Conservation (phyloP, 1,284 basidiomycete genomes). For the Sporisorium iseilematis-ciliati region DNA sequence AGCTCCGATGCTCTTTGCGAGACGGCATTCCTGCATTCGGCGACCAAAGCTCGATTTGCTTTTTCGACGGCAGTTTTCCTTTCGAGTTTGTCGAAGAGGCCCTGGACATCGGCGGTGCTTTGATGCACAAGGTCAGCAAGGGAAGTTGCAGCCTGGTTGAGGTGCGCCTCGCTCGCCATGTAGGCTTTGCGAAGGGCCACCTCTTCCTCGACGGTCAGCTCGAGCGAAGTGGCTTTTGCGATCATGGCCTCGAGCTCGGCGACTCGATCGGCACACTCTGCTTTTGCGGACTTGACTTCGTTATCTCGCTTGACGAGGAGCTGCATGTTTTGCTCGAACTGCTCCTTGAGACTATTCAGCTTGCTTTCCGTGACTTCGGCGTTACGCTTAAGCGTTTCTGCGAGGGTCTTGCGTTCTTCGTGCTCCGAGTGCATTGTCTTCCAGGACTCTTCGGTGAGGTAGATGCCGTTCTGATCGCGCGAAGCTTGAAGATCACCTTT, state of each 20-base stretch:
- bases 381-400: conserved; percentile 57
- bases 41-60: conserved; percentile 78
- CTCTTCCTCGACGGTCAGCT: conserved; percentile 70
- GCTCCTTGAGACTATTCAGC: conserved; percentile 64
- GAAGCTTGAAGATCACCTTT: conserved; percentile 83
- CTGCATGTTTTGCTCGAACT: conserved; percentile 68
- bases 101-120: conserved; percentile 79
- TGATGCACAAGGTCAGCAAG: conserved; percentile 79
- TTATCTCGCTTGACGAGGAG: conserved; percentile 63
- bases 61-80: conserved; percentile 79
- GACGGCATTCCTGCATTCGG: conserved; percentile 76
- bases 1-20: conserved; percentile 74
- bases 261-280: conserved; percentile 48
- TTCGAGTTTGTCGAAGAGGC: conserved; percentile 84
- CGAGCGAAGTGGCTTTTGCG: conserved; percentile 40
- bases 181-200: conserved; percentile 78
- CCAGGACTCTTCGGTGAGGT: conserved; percentile 61
- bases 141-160: conserved; percentile 79
- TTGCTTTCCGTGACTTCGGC: conserved; percentile 65
- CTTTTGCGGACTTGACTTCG: conserved; percentile 52
- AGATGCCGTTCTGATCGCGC: conserved; percentile 65
- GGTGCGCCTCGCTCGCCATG: conserved; percentile 78
- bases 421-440: conserved; percentile 59
- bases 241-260: conserved; percentile 54
- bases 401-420: conserved; percentile 47